These are phyloP conservation scores for Rhizopus delemar DNA, from an alignment of 371 early-diverging fungal genomes.

Conservation along the genomic window DNA sequence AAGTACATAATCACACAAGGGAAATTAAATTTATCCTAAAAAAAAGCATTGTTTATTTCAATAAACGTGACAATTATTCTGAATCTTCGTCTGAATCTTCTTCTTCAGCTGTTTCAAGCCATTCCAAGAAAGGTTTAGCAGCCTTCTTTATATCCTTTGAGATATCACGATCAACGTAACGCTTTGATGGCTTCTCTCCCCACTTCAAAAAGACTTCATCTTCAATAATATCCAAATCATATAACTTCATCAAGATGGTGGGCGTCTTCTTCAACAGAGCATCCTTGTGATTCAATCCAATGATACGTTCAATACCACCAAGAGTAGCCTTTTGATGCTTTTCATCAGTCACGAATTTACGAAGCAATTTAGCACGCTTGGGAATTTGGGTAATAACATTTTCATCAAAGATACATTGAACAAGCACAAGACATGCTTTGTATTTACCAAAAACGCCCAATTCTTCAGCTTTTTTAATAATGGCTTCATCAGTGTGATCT, in stretches of 20 bases:
- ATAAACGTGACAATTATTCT: slow-evolving; percentile 17
- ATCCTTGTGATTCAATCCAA: slow-evolving; percentile 67
- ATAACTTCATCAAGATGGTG: slow-evolving; percentile 82
- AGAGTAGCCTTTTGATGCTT: slow-evolving; percentile 88
- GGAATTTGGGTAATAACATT: slow-evolving; percentile 61
- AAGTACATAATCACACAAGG: neutral
- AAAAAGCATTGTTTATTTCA: slow-evolving; percentile 4
- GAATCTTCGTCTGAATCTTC: slow-evolving; percentile 46
- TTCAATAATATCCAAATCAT: slow-evolving; percentile 88
- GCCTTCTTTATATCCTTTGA: slow-evolving; percentile 79
- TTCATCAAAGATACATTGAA: slow-evolving; percentile 75
- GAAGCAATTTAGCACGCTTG: slow-evolving; percentile 67
- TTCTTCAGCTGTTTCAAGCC: slow-evolving; percentile 76
- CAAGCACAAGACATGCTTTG: slow-evolving; percentile 71
- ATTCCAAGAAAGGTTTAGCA: slow-evolving; percentile 88
- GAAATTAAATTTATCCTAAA: neutral
- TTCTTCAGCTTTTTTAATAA: slow-evolving; percentile 77
- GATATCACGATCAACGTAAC: slow-evolving; percentile 80
- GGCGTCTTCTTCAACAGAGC: slow-evolving; percentile 74
- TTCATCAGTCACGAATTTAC: slow-evolving; percentile 70
- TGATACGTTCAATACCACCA: slow-evolving; percentile 91
- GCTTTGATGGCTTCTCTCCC: slow-evolving; percentile 89
- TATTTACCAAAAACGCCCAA: slow-evolving; percentile 77
- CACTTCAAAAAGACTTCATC: slow-evolving; percentile 89
- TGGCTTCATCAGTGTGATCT: slow-evolving; percentile 63